Conservation (phyloP, 495 filamentous ascomycete species). For the Lepraria neglecta region DNA sequence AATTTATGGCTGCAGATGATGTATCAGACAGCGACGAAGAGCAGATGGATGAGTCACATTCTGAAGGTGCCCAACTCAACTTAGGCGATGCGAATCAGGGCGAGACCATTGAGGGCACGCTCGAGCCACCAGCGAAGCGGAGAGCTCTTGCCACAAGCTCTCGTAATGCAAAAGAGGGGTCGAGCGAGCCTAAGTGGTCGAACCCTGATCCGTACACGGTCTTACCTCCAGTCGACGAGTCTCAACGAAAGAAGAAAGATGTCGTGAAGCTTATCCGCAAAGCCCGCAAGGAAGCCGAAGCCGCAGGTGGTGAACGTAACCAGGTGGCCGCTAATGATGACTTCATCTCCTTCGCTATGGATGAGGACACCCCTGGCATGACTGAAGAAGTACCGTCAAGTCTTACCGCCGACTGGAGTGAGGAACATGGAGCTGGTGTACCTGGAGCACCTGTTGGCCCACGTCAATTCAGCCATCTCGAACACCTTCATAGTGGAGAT, state of each 20-base stretch:
- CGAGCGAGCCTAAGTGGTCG: constrained; percentile 68
- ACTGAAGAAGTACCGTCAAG: constrained; percentile 1
- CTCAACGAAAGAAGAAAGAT: constrained; percentile 63
- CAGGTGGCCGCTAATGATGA: constrained; percentile 60
- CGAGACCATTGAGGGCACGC: background rate
- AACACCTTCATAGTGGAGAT: constrained; percentile 19
- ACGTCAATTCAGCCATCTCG: constrained; percentile 26
- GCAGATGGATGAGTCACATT: constrained; percentile 56
- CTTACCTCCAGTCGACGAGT: constrained; percentile 64
- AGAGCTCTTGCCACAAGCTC: constrained; percentile 45
- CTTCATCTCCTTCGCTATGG: constrained; percentile 74
- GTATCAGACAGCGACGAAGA: constrained; percentile 68
- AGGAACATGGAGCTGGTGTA: constrained; percentile 18
- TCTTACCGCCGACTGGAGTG: constrained; percentile 11
- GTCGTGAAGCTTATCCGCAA: constrained; percentile 85
- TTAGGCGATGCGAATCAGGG: constrained; percentile 14
- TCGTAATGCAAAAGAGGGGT: constrained; percentile 38
- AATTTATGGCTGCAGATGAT: constrained; percentile 48
- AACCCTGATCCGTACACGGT: constrained; percentile 89
- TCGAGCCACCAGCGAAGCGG: constrained; percentile 42
- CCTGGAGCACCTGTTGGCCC: constrained; percentile 32
- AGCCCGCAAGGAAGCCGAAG: constrained; percentile 52
- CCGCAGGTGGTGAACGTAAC: constrained; percentile 39
- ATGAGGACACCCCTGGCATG: constrained; percentile 41
- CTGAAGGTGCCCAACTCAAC: constrained; percentile 40